Evolutionary conservation across 139 green algal species (phyloP), one percentile per base, ranked within the genome.

Genomic region (Dunaliella sp.): DNA sequence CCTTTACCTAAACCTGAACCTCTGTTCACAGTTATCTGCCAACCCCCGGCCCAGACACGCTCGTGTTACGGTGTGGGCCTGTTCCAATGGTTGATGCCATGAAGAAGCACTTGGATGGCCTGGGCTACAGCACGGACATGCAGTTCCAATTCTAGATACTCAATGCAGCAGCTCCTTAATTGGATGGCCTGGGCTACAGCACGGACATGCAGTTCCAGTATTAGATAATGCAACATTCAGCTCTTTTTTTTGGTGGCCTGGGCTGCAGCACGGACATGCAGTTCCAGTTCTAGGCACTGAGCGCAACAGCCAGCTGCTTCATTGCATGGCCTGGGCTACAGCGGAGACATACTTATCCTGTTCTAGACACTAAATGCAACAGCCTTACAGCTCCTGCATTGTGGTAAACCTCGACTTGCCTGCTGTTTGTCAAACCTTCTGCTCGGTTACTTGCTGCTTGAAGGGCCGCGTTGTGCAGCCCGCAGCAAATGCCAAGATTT

Each of bases 71-170:
- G 21, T 99, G 97, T 88, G 97, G 97, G 0, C 97, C 97, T 1
- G 85, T 65, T 24, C 93, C 95, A 31, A 99, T 99, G 97, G 96
- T 94, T 38, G 94, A 96, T 36, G 96, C 96, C 30, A 95, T 99
- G 94, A 91, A 94, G 78, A 89, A 81, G 16, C 86, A 94, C 81
- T 79, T 98, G 77, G 91, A 96, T 16, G 86, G 65, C 24, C 85
- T 98, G 30, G 96, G 96, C 3, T 97, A 98, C 86, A 57, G 83
- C 1, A 87, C 91, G 38, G 92, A 95, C 0, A 85, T 85, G 89
- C 95, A 96, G 87, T 99, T 99, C 86, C 89, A 97, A 87, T 99
- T 99, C 86, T 99, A 25, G 72, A 80, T n/a, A n/a, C n/a, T n/a
- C n/a, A n/a, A n/a, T n/a, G 24, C 59, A 76, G 24, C 59, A 76